phyloP scores from a whole-genome alignment of 1,284 basidiomycete genomes.

The Phenoliferia sp. region DNA sequence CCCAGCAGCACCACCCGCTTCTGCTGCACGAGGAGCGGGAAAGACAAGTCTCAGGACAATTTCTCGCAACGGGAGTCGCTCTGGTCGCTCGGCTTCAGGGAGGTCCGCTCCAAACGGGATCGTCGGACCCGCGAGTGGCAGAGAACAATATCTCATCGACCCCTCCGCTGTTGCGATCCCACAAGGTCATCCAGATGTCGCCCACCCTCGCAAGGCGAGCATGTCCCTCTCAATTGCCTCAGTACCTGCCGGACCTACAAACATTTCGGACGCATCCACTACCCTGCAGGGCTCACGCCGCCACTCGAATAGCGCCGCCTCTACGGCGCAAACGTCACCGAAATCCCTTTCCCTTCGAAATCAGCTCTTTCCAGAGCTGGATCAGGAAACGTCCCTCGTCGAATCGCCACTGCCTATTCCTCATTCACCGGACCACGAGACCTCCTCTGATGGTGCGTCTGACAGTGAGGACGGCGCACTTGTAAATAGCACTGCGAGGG shows the following conservation, averaged over 20 bases:
- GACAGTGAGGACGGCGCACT: conserved; percentile 3
- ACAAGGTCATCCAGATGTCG: conserved; percentile 28
- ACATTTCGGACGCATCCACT: background rate
- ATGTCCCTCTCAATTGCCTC: background rate
- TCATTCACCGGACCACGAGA: conserved; percentile 2
- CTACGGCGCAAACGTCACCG: conserved; percentile 10
- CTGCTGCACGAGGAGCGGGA: background rate
- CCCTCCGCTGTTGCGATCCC: conserved; percentile 25
- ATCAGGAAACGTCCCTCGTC: background rate
- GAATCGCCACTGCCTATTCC: background rate
- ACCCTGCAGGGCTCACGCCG: background rate
- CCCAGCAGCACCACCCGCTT: background rate
- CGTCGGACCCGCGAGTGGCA: background rate
- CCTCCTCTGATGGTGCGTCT: conserved; percentile 4
- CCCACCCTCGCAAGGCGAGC: conserved; percentile 3
- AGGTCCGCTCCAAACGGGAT: background rate
- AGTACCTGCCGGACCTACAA: too few relatives aligned
- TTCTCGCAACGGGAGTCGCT: background rate
- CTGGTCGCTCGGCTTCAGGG: background rate
- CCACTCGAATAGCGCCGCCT: too few relatives aligned
- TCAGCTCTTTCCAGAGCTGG: conserved; percentile 30
- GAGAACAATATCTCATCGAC: conserved; percentile 27
- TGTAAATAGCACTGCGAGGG: background rate
- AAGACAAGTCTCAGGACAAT: background rate
- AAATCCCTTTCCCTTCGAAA: conserved; percentile 25